Percentiles rank a stretch among this genome's conserved stretches.
Evolutionary conservation across 2,329 filamentous ascomycete genomes (phyloP).

Genomic region (Neocatenulostroma microsporum): DNA sequence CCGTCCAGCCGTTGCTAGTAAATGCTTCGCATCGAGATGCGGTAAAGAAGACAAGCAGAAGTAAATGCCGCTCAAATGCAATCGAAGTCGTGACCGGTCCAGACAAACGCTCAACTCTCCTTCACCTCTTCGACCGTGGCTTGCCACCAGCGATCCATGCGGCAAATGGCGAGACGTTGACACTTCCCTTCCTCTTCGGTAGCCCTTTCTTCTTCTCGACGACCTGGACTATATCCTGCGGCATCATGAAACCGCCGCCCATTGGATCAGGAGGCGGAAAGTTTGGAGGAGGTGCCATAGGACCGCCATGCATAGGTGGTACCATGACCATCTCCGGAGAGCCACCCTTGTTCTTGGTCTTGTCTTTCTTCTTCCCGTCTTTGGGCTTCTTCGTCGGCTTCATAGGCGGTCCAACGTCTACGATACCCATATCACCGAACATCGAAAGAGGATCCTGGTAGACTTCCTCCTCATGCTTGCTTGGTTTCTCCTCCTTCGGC

Average conservation of each 20-base stretch:
- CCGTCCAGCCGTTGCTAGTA: background rate
- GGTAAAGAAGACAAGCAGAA: conserved; percentile 1
- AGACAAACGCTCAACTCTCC: background rate
- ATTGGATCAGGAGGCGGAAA: conserved; percentile 6
- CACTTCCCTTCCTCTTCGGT: conserved; percentile 16
- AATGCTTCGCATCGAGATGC: conserved; percentile 1
- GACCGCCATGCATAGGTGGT: conserved; percentile 5
- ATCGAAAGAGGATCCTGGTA: conserved; percentile 12
- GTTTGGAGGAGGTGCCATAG: conserved; percentile 13
- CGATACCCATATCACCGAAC: conserved; percentile 10
- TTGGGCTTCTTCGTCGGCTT: conserved; percentile 2
- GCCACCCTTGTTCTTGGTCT: conserved; percentile 9
- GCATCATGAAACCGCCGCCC: conserved; percentile 7
- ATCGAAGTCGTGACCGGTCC: background rate
- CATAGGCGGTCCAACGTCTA: conserved; percentile 6
- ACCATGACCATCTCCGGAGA: conserved; percentile 6
- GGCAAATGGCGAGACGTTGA: conserved; percentile 5
- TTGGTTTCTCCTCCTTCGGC: conserved; percentile 16
- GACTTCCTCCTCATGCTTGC: conserved; percentile 6
- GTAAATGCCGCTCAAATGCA: background rate
- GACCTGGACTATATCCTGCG: conserved; percentile 4
- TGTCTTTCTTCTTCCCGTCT: conserved; percentile 8
- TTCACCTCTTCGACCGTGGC: background rate
- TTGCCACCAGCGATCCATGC: conserved; percentile 1
- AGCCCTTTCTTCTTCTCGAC: conserved; percentile 13